Percentiles rank a stretch among this genome's conserved stretches.
Conservation (phyloP, 1,284 basidiomycete species). For the Grifola frondosa region DNA sequence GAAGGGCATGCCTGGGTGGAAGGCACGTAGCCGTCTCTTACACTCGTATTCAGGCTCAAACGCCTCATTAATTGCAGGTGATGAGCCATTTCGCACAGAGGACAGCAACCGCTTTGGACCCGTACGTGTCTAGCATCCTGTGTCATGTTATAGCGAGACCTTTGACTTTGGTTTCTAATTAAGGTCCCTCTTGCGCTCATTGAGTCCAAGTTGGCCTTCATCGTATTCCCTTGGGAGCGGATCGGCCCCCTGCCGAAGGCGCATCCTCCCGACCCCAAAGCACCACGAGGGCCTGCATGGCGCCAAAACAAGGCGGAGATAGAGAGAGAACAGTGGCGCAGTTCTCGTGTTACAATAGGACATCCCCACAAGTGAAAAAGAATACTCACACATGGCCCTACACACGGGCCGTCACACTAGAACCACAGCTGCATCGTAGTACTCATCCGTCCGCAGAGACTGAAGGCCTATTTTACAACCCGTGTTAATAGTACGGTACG, state of each 20-base stretch:
- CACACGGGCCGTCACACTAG: too few relatives aligned
- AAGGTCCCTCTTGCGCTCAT: conserved; percentile 64
- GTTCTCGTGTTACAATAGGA: conserved; percentile 40
- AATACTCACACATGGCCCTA: not conserved
- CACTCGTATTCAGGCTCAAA: not conserved
- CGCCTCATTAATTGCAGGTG: too few relatives aligned
- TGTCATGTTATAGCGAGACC: not conserved
- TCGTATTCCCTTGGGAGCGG: conserved; percentile 64
- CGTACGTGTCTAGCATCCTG: conserved; percentile 37
- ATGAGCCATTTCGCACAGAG: conserved; percentile 63
- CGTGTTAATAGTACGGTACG: conserved; percentile 6
- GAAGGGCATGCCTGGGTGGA: conserved; percentile 73
- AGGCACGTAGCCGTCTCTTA: conserved; percentile 39
- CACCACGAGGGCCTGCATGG: conserved; percentile 40
- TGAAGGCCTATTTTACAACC: conserved; percentile 12
- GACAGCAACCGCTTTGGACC: conserved; percentile 77
- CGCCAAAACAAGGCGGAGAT: conserved; percentile 44
- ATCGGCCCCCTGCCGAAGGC: conserved; percentile 42
- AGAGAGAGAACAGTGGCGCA: conserved; percentile 45
- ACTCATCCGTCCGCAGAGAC: too few relatives aligned
- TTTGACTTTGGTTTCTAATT: not conserved
- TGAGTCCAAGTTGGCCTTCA: conserved; percentile 56
- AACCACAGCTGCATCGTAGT: too few relatives aligned
- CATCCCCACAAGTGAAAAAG: not conserved
- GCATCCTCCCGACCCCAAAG: conserved; percentile 22